Percentiles rank a stretch among this genome's conserved stretches.
Evolutionary conservation across 2,329 filamentous ascomycete species (phyloP).

Genomic region (Blastomyces gilchristii): DNA sequence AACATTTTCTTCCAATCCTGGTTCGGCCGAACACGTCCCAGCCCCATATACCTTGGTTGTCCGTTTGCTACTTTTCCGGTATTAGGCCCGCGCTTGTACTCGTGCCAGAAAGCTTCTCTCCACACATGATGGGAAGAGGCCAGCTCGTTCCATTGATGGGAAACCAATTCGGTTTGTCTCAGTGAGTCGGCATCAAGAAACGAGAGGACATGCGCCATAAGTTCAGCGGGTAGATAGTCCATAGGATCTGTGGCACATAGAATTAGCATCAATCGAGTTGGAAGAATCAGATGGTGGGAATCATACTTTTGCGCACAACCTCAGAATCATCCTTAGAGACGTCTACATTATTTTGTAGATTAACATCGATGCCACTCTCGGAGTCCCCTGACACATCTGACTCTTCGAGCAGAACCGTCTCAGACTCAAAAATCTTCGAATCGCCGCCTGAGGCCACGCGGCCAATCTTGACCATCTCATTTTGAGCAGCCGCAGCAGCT

Average conservation of each 20-base stretch:
- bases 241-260: conserved; percentile 41
- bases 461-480: conserved; percentile 31
- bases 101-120: conserved; percentile 50
- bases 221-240: conserved; percentile 46
- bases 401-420: conserved; percentile 16
- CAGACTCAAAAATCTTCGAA: conserved; percentile 20
- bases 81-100: conserved; percentile 40
- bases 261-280: not conserved
- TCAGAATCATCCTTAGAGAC: conserved; percentile 27
- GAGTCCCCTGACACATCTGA: conserved; percentile 31
- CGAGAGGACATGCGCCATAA: conserved; percentile 49
- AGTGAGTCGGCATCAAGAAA: conserved; percentile 50
- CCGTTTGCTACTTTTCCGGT: conserved; percentile 14
- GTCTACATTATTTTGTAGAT: conserved; percentile 31
- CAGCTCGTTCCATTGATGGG: conserved; percentile 45
- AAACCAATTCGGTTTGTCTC: conserved; percentile 46
- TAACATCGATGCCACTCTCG: conserved; percentile 42
- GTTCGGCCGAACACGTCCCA: conserved; percentile 45
- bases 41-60: conserved; percentile 31
- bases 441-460: conserved; percentile 20
- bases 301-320: conserved; percentile 30
- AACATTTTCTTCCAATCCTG: conserved; percentile 86
- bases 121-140: conserved; percentile 51
- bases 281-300: conserved; percentile 11
- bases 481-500: conserved; percentile 42